phyloP scores from a whole-genome alignment of 495 filamentous ascomycete genomes.

The Trichoderma erinaceum region DNA sequence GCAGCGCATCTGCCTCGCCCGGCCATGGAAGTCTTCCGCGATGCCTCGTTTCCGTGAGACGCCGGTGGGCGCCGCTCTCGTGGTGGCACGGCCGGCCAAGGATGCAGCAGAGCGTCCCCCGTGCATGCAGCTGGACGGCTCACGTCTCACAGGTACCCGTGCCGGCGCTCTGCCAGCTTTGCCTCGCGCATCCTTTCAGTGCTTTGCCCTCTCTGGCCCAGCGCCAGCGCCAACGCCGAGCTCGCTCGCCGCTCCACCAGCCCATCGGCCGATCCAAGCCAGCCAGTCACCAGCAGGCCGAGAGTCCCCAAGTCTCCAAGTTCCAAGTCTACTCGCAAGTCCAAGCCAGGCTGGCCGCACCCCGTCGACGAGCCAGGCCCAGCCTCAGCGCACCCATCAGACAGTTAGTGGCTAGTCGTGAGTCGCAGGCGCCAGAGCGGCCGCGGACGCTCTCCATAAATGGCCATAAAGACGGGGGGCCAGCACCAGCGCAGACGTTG shows the following conservation, averaged over 20 bases:
- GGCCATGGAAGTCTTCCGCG: background rate
- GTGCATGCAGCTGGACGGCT: background rate
- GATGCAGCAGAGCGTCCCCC: background rate
- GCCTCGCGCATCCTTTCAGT: background rate
- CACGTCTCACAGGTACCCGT: constrained; percentile 12
- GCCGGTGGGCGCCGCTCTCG: background rate
- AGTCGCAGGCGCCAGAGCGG: background rate
- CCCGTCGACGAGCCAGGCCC: background rate
- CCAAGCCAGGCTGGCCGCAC: background rate
- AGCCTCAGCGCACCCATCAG: constrained; percentile 12
- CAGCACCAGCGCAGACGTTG: constrained; percentile 9
- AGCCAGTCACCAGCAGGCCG: background rate
- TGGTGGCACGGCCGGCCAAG: constrained; percentile 1
- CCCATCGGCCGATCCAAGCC: background rate
- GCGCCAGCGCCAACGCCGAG: background rate
- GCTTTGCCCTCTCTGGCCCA: background rate
- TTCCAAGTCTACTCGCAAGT: background rate
- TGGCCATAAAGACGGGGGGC: background rate
- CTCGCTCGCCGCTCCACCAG: constrained; percentile 11
- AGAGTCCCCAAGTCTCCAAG: background rate
- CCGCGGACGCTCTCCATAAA: background rate
- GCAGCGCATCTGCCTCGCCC: background rate
- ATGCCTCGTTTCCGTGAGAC: background rate
- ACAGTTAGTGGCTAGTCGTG: constrained; percentile 14
- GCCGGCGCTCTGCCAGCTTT: background rate